Percentiles rank a stretch among this genome's conserved stretches.
These are phyloP conservation scores for Senna siamea DNA, from an alignment of 306 rosid species.

Conservation along the genomic window DNA sequence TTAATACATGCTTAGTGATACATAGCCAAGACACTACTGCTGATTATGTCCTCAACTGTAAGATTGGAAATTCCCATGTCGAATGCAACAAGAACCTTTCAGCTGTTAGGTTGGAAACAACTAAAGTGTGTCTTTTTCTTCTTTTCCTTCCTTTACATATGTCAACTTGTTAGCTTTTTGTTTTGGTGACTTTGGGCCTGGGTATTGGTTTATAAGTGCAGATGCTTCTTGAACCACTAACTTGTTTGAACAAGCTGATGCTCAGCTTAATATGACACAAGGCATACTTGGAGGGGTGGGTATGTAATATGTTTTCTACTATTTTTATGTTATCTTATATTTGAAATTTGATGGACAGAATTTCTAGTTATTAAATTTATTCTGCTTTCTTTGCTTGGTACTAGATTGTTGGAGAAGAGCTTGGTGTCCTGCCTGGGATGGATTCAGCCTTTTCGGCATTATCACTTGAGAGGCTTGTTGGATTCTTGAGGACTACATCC, in stretches of 20 bases:
- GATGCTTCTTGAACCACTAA: constrained; percentile 89
- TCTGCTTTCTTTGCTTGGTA: constrained; percentile 27
- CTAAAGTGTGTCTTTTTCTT: constrained; percentile 62
- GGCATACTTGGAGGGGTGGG: constrained; percentile 95
- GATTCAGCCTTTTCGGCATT: constrained; percentile 70
- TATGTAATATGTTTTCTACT: constrained; percentile 51
- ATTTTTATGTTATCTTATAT: constrained; percentile 23
- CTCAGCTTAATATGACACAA: constrained; percentile 82
- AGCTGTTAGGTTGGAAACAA: constrained; percentile 92
- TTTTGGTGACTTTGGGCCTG: constrained; percentile 28
- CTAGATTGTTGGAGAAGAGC: constrained; percentile 97
- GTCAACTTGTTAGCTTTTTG: constrained; percentile 16
- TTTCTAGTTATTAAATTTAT: constrained; percentile 19
- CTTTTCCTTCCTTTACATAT: constrained; percentile 30
- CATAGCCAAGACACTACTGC: constrained; percentile 88
- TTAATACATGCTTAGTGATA: constrained; percentile 83
- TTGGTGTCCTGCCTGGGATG: constrained; percentile 92
- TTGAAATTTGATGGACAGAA: constrained; percentile 28
- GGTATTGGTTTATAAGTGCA: constrained; percentile 42
- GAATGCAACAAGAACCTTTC: constrained; percentile 73
- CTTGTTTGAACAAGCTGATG: constrained; percentile 84
- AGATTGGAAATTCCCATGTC: constrained; percentile 78
- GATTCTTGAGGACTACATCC: constrained; percentile 55
- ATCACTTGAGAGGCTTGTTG: constrained; percentile 70
- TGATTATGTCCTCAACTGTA: constrained; percentile 76